Conservation (phyloP, 306 rosid genomes). For the Lathyrus sativus region DNA sequence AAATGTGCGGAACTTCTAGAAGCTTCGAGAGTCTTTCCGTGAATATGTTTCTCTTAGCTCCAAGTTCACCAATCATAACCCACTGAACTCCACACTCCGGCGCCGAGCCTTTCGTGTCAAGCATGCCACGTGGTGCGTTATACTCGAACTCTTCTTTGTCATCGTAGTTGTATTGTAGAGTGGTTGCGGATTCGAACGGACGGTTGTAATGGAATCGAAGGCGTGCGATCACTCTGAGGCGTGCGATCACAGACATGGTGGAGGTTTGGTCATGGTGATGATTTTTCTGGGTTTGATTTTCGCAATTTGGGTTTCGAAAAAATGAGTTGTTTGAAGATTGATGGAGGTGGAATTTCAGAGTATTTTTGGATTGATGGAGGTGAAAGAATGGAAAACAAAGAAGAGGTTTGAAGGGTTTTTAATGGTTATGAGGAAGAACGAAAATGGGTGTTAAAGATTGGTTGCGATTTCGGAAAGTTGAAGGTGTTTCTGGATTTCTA, state of each 20-base stretch:
- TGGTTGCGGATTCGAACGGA: conserved; percentile 70
- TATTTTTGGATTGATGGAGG: too few species aligned
- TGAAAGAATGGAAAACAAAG: too few species aligned
- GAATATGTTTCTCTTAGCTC: conserved; percentile 62
- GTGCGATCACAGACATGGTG: conserved; percentile 56
- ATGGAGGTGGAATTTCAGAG: too few species aligned
- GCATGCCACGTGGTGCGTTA: conserved; percentile 44
- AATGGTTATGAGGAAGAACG: too few species aligned
- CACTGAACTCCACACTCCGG: conserved; percentile 86
- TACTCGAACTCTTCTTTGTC: conserved; percentile 42
- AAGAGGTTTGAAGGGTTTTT: too few species aligned
- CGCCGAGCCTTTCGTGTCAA: conserved; percentile 57
- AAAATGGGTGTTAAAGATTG: too few species aligned
- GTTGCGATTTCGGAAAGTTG: too few species aligned
- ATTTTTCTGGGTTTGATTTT: too few species aligned
- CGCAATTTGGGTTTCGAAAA: too few species aligned
- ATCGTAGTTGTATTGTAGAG: conserved; percentile 49
- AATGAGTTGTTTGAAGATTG: too few species aligned
- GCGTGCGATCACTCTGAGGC: conserved; percentile 36
- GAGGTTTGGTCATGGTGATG: too few species aligned
- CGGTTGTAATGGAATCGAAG: conserved; percentile 20
- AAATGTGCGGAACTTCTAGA: conserved; percentile 87
- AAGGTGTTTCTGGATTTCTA: too few species aligned
- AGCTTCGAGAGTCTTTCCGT: conserved; percentile 85
- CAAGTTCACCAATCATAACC: conserved; percentile 85